Conservation (phyloP, 305 asterid genomes). For the Solanum hybrid region DNA sequence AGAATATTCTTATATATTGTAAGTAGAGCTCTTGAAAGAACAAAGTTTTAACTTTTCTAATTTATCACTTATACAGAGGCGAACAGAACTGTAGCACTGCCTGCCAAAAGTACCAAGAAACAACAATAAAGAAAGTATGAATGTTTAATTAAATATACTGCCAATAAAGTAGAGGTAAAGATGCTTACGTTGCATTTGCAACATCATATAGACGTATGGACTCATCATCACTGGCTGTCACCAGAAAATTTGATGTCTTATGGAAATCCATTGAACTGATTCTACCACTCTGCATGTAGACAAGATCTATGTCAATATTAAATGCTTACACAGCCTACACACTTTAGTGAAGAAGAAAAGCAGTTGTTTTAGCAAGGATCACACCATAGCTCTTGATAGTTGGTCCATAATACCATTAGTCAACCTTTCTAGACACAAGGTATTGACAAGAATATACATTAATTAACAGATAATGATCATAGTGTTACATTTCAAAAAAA, state of each 20-base stretch:
- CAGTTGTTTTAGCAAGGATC: background rate
- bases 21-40: background rate
- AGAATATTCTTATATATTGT: background rate
- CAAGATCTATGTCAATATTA: conserved; percentile 11
- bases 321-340: background rate
- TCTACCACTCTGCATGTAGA: conserved; percentile 68
- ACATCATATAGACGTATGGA: conserved; percentile 91
- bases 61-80: background rate
- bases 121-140: background rate
- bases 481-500: background rate
- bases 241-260: conserved; percentile 70
- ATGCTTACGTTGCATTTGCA: conserved; percentile 71
- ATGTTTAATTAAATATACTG: background rate
- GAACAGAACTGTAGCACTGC: background rate
- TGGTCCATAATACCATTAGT: background rate
- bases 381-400: background rate
- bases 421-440: background rate
- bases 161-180: conserved; percentile 5
- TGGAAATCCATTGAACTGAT: conserved; percentile 99
- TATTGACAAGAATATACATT: background rate
- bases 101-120: background rate
- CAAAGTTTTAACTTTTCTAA: background rate
- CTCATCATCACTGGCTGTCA: conserved; percentile 96
- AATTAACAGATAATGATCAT: background rate
- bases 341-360: background rate